These are phyloP conservation scores for Sphaerobolus stellatus DNA, from an alignment of 1,284 basidiomycete genomes.

Conservation along the genomic window DNA sequence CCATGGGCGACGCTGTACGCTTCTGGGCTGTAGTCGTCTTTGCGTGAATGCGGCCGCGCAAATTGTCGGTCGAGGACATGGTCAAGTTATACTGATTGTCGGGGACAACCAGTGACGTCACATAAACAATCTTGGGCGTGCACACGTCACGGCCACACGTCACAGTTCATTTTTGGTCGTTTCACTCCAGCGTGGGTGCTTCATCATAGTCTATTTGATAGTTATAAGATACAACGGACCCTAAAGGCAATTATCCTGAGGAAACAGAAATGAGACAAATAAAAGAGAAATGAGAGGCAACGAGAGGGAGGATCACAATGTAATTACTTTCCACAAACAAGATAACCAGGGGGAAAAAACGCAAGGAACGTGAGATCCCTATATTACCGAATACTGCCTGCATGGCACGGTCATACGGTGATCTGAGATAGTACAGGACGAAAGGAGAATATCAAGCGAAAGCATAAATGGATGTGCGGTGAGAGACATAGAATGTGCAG, in stretches of 20 bases:
- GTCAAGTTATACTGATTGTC: background rate
- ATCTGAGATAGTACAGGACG: too few relatives aligned
- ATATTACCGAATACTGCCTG: conserved; percentile 4
- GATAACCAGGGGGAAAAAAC: background rate
- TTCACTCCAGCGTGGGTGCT: too few relatives aligned
- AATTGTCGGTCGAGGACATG: conserved; percentile 5
- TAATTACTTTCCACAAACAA: conserved; percentile 10
- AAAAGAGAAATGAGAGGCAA: conserved; percentile 2
- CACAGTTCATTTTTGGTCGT: too few relatives aligned
- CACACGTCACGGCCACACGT: too few relatives aligned
- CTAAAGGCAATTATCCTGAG: conserved; percentile 11
- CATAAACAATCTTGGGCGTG: too few relatives aligned
- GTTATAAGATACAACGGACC: conserved; percentile 12
- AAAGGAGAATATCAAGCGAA: conserved; percentile 10
- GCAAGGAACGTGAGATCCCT: conserved; percentile 3
- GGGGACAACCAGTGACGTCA: too few relatives aligned
- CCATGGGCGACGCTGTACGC: conserved; percentile 3
- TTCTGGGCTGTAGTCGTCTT: background rate
- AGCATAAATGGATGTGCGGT: conserved; percentile 5
- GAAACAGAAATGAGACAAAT: conserved; percentile 4
- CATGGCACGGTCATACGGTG: too few relatives aligned
- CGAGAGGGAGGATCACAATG: conserved; percentile 1
- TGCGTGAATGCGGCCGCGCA: conserved; percentile 9
- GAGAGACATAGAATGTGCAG: background rate
- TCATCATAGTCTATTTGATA: too few relatives aligned